Evolutionary conservation across 371 early-diverging fungal genomes (phyloP), one percentile per base, ranked within the genome.

Genomic region (Mortierella sp.): DNA sequence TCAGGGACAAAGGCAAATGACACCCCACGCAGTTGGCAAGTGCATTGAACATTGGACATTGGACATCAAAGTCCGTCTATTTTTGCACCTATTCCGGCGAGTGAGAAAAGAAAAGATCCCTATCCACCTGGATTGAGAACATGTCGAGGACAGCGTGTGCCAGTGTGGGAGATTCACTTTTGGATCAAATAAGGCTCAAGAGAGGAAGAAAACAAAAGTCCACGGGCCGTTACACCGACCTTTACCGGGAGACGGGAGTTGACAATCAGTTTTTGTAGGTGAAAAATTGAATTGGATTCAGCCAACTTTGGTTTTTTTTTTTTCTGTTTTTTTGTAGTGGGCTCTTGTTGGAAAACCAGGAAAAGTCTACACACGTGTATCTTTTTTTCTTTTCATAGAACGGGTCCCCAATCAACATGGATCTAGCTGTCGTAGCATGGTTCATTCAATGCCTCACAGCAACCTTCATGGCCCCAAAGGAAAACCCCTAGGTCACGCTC

Each of bases 151-250:
- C 41, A 21, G 16, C 16, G 18, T 18, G 18, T 49, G 18, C 49
- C 51, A 21, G 21, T 51, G 51, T 51, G 51, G 21, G 6, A 51
- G 16, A 51, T 51, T 14, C 11, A 14, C 21, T 18, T 18, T 51
- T 21, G 18, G 51, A 51, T 51, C 18, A 18, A 49, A 4, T 18
- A 49, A 49, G 48, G 48, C 16, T 1, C 48, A 63, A 63, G 63
- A 32, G 21, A 63, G 65, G 14, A 35, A 35, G 5, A 65, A 65
- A 35, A 63, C 5, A 14, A 35, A 35, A 29, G 60, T 32, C 38
- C 21, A 38, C 21, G 65, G 63, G 41, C 65, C 41, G 65, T 65
- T 65, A 65, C 65, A 65, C 65, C 38, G 63, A 56, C 56, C 18
- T 18, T 63, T 38, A 16, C 65, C 65, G 38, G 21, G 71, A 70